phyloP scores from a whole-genome alignment of 176 grass and related monocot genomes.

The Phyllostachys edulis region DNA sequence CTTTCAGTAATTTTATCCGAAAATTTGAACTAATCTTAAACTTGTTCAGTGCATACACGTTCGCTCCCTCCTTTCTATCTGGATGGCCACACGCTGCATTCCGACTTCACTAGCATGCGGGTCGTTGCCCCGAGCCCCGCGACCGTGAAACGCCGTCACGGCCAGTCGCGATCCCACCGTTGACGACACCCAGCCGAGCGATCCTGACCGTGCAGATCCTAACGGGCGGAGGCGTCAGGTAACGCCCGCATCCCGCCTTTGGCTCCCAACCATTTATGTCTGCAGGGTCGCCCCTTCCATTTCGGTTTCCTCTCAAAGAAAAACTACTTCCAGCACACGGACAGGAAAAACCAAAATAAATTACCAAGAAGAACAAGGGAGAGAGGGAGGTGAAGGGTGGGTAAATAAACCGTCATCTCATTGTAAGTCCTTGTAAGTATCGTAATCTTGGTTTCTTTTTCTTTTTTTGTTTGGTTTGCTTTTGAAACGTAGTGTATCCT shows the following conservation, averaged over 20 bases:
- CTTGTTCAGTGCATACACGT: neutral
- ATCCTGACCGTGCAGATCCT: neutral
- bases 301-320: conserved; percentile 24
- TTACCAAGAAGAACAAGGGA: neutral
- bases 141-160: neutral
- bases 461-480: neutral
- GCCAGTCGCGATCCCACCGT: neutral
- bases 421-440: conserved; percentile 36
- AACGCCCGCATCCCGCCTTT: neutral
- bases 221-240: neutral
- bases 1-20: neutral
- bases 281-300: neutral
- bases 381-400: neutral
- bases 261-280: conserved; percentile 41
- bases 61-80: neutral
- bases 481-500: neutral
- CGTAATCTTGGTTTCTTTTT: neutral
- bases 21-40: neutral
- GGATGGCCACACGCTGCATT: neutral
- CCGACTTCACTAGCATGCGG: neutral
- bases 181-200: neutral
- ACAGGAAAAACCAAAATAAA: conserved; percentile 16
- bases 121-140: neutral
- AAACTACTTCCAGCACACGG: neutral
- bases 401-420: conserved; percentile 5